A percentile compares a stretch with the other conserved stretches of the same genome.
Evolutionary conservation across 768 basidiomycete genomes (phyloP).

Genomic region (Sutorius australiensis): DNA sequence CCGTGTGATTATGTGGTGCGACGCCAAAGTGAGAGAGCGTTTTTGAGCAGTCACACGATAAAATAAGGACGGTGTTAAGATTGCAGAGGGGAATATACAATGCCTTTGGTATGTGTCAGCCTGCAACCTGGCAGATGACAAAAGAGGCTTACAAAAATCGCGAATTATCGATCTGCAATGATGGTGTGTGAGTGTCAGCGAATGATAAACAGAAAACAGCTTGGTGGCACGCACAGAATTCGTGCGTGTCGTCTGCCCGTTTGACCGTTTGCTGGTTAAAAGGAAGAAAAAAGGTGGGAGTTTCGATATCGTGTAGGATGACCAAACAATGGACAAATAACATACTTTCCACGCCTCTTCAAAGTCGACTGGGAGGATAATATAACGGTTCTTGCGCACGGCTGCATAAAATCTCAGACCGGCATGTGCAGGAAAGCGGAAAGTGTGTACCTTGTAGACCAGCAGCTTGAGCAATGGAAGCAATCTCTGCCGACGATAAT

Average conservation of each 20-base stretch:
- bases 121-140: slow-evolving; percentile 15
- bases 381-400: slow-evolving; percentile 96
- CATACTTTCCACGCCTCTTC: slow-evolving; percentile 99
- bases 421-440: background rate
- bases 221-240: slow-evolving; percentile 73
- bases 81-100: slow-evolving; percentile 36
- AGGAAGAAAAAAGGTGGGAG: slow-evolving; percentile 32
- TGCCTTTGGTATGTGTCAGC: slow-evolving; percentile 20
- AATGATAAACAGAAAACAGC: background rate
- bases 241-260: slow-evolving; percentile 91
- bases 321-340: slow-evolving; percentile 53
- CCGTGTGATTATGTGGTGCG: slow-evolving; percentile 56
- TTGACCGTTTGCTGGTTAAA: slow-evolving; percentile 88
- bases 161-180: slow-evolving; percentile 38
- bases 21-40: slow-evolving; percentile 86
- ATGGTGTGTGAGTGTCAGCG: slow-evolving; percentile 1
- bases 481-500: slow-evolving; percentile 92
- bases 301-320: slow-evolving; percentile 29
- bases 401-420: slow-evolving; percentile 37
- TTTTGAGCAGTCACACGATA: slow-evolving; percentile 9
- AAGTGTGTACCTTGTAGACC: slow-evolving; percentile 78
- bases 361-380: slow-evolving; percentile 95
- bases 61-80: slow-evolving; percentile 18
- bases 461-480: slow-evolving; percentile 94
- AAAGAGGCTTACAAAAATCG: slow-evolving; percentile 36